Conservation (phyloP, 495 filamentous ascomycete genomes). For the Staphylotrichum tortipilum region DNA sequence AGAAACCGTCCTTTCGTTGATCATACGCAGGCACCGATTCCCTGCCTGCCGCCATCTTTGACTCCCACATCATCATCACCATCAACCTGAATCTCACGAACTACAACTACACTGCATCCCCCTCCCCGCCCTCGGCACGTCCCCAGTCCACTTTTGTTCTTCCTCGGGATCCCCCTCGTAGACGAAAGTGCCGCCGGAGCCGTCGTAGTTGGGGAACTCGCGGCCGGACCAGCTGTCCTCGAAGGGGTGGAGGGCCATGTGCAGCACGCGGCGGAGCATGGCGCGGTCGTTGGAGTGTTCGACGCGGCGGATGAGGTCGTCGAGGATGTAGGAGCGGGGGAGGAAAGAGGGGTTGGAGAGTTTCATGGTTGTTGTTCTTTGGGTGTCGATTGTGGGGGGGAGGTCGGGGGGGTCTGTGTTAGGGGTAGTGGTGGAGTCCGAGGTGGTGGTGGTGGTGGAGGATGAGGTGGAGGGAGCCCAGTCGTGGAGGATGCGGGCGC, state of each 20-base stretch:
- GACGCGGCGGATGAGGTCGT: constrained; percentile 82
- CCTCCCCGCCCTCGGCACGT: constrained; percentile 68
- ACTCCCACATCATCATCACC: too few species aligned
- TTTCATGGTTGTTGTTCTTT: constrained; percentile 66
- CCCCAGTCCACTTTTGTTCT: constrained; percentile 76
- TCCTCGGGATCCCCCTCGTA: constrained; percentile 48
- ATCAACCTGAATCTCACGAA: too few species aligned
- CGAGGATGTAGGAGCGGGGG: constrained; percentile 81
- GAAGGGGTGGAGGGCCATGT: constrained; percentile 74
- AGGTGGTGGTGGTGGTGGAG: background rate
- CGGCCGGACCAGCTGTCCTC: constrained; percentile 62
- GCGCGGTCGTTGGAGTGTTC: constrained; percentile 76
- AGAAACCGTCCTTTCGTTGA: too few species aligned
- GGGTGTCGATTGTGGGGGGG: constrained; percentile 44
- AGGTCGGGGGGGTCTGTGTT: too few species aligned
- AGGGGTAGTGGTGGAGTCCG: too few species aligned
- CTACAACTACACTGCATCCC: constrained; percentile 89
- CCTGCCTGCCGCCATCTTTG: too few species aligned
- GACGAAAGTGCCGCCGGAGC: too few species aligned
- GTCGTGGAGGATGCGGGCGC: constrained; percentile 57
- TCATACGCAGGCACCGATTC: too few species aligned
- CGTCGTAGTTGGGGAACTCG: too few species aligned
- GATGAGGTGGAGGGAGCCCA: constrained; percentile 43
- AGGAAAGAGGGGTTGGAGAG: constrained; percentile 84
- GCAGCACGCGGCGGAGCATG: constrained; percentile 64